Evolutionary conservation across 2,329 filamentous ascomycete genomes (phyloP).

Genomic region (Botrytis cinerea): DNA sequence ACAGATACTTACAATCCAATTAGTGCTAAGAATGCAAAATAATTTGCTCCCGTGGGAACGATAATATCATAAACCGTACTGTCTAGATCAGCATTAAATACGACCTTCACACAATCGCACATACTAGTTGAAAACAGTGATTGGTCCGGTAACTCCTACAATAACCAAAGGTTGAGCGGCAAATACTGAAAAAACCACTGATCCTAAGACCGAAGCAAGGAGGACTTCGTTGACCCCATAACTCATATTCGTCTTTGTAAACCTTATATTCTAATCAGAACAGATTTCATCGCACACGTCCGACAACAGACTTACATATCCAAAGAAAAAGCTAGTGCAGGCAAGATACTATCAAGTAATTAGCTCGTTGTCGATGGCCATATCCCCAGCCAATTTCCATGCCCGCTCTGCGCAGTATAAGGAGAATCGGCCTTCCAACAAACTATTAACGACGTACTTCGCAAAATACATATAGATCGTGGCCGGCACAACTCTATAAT

Average conservation of each 20-base stretch:
- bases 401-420: neutral
- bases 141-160: constrained; percentile 87
- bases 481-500: constrained; percentile 83
- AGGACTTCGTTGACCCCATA: constrained; percentile 92
- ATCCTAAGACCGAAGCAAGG: constrained; percentile 79
- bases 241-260: constrained; percentile 79
- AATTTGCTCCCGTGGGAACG: constrained; percentile 72
- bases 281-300: neutral
- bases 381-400: neutral
- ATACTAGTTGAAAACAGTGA: constrained; percentile 89
- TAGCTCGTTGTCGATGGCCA: neutral
- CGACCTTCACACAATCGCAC: constrained; percentile 31
- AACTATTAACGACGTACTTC: constrained; percentile 57
- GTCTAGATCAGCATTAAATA: constrained; percentile 46
- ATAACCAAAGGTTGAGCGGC: constrained; percentile 86
- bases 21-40: constrained; percentile 89
- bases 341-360: constrained; percentile 65
- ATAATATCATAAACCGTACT: constrained; percentile 92
- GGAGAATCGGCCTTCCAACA: neutral
- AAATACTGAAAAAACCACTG: constrained; percentile 77
- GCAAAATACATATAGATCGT: constrained; percentile 96
- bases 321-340: constrained; percentile 83
- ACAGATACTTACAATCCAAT: constrained; percentile 62
- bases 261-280: constrained; percentile 44
- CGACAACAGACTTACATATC: constrained; percentile 62